Conservation (phyloP, 345 rosid species). For the Hibiscus mutabilis region DNA sequence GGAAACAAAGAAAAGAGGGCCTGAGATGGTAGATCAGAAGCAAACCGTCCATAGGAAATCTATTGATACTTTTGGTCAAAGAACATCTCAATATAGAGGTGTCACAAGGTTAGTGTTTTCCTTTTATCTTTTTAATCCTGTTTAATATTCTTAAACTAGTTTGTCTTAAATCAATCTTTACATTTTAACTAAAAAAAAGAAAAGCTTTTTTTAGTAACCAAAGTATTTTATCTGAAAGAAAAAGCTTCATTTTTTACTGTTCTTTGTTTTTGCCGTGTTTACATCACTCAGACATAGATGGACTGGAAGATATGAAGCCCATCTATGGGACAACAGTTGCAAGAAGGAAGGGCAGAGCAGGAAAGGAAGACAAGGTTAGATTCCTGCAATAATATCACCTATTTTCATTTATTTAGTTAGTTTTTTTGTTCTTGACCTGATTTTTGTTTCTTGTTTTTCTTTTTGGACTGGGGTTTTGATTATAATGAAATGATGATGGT, state of each 20-base stretch:
- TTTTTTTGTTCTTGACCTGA: slow-evolving; percentile 1
- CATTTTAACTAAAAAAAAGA: slow-evolving; percentile 3
- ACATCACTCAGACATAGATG: slow-evolving; percentile 62
- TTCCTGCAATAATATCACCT: not conserved
- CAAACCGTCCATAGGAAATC: slow-evolving; percentile 88
- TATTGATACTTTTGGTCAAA: slow-evolving; percentile 92
- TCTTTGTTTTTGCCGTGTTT: not conserved
- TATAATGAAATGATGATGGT: slow-evolving; percentile 24
- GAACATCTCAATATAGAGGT: slow-evolving; percentile 97
- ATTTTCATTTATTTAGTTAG: not conserved
- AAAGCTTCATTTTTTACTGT: not conserved
- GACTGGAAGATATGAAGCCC: slow-evolving; percentile 98
- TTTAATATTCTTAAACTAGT: slow-evolving; percentile 1
- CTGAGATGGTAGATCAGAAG: slow-evolving; percentile 64
- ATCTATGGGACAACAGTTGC: slow-evolving; percentile 95
- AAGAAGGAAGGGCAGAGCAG: slow-evolving; percentile 73
- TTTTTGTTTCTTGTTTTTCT: slow-evolving; percentile 15
- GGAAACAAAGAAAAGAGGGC: slow-evolving; percentile 78
- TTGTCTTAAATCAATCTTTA: slow-evolving; percentile 7
- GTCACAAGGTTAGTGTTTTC: slow-evolving; percentile 65
- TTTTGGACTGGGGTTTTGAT: slow-evolving; percentile 25
- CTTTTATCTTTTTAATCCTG: not conserved
- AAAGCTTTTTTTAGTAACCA: not conserved
- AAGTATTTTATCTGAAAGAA: not conserved
- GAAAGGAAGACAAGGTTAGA: slow-evolving; percentile 13